phyloP scores from a whole-genome alignment of 2,329 filamentous ascomycete species.

The Cladosporium sp. region DNA sequence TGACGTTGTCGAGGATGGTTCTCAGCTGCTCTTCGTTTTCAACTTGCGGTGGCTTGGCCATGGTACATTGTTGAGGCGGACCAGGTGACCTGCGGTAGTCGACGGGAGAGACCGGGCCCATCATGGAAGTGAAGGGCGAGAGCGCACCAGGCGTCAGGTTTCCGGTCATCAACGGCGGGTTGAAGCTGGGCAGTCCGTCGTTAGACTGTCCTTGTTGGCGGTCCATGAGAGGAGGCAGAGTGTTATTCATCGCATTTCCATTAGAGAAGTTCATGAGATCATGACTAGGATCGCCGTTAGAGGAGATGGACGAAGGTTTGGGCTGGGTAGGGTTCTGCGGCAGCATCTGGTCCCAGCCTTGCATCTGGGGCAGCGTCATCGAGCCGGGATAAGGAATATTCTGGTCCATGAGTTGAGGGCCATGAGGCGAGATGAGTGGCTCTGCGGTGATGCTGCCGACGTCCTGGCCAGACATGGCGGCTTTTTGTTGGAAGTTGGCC shows the following conservation, averaged over 20 bases:
- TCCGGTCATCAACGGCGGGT: slow-evolving; percentile 66
- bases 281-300: slow-evolving; percentile 34
- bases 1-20: slow-evolving; percentile 81
- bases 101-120: slow-evolving; percentile 63
- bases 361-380: slow-evolving; percentile 78
- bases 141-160: slow-evolving; percentile 68
- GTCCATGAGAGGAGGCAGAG: slow-evolving; percentile 66
- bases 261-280: slow-evolving; percentile 51
- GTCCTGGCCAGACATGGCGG: slow-evolving; percentile 69
- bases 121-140: slow-evolving; percentile 66
- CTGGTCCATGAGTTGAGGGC: slow-evolving; percentile 69
- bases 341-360: slow-evolving; percentile 82
- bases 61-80: slow-evolving; percentile 60
- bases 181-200: slow-evolving; percentile 48
- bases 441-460: slow-evolving; percentile 46
- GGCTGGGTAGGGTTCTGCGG: slow-evolving; percentile 64
- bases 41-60: slow-evolving; percentile 73
- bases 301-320: slow-evolving; percentile 69
- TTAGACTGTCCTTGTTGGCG: slow-evolving; percentile 37
- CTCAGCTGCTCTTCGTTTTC: slow-evolving; percentile 80
- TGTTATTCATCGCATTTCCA: slow-evolving; percentile 23
- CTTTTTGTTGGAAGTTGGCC: slow-evolving; percentile 94
- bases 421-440: slow-evolving; percentile 70
- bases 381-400: slow-evolving; percentile 69
- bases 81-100: slow-evolving; percentile 68